phyloP scores from a whole-genome alignment of 2,329 filamentous ascomycete species.

The Xylariaceae sp. region DNA sequence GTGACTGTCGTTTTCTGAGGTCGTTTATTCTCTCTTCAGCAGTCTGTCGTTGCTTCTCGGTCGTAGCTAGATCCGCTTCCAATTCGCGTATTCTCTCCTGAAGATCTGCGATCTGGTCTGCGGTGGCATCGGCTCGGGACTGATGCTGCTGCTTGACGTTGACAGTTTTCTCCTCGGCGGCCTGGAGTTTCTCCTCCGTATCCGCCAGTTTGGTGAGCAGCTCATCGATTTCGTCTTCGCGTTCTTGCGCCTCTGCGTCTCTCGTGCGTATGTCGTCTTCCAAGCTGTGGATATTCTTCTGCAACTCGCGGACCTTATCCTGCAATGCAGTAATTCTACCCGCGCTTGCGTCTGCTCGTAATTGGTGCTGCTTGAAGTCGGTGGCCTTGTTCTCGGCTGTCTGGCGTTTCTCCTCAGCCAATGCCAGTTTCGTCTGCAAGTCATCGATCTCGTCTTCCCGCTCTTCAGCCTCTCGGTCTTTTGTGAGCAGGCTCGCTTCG shows the following conservation, averaged over 20 bases:
- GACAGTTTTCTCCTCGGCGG: constrained; percentile 48
- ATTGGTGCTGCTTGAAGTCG: constrained; percentile 56
- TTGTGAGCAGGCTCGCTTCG: background rate
- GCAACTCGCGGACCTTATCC: constrained; percentile 59
- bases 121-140: constrained; percentile 37
- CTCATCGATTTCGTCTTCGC: constrained; percentile 52
- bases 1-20: constrained; percentile 43
- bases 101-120: constrained; percentile 42
- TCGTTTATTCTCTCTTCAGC: constrained; percentile 23
- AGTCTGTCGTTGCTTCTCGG: constrained; percentile 39
- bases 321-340: constrained; percentile 49
- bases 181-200: background rate
- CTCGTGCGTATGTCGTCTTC: constrained; percentile 72
- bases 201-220: background rate
- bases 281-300: constrained; percentile 68
- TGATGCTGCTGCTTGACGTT: constrained; percentile 55
- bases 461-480: background rate
- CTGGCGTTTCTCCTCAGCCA: background rate
- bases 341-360: constrained; percentile 39
- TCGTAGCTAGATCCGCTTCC: constrained; percentile 48
- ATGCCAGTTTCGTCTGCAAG: background rate
- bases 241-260: constrained; percentile 59
- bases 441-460: background rate
- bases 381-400: constrained; percentile 49
- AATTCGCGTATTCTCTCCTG: constrained; percentile 54